Evolutionary conservation across 2,329 filamentous ascomycete genomes (phyloP).

Genomic region (Alternaria burnsii): DNA sequence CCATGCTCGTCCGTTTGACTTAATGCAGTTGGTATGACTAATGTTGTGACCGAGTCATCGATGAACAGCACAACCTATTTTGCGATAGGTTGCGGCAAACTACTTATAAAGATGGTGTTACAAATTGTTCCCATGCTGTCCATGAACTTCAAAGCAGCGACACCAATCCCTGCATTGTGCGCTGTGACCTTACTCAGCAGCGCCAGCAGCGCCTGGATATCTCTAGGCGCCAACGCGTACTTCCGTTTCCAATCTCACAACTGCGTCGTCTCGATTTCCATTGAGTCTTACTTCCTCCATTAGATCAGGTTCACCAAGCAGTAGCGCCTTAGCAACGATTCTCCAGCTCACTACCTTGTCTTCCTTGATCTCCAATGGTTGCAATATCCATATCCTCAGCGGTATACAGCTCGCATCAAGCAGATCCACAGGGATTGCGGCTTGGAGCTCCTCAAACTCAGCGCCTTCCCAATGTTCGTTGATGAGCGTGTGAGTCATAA

Average conservation of each 20-base stretch:
- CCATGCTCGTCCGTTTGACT: background rate
- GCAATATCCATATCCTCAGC: constrained; percentile 21
- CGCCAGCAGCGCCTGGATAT: background rate
- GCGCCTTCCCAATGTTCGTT: constrained; percentile 18
- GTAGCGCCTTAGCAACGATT: constrained; percentile 22
- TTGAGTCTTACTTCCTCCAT: constrained; percentile 4
- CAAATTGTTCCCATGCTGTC: background rate
- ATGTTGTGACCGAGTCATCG: background rate
- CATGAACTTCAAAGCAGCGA: background rate
- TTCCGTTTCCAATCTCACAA: background rate
- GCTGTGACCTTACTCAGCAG: background rate
- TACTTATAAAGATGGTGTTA: background rate
- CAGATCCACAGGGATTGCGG: constrained; percentile 21
- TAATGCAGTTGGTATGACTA: background rate
- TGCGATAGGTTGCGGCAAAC: background rate
- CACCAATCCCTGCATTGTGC: background rate
- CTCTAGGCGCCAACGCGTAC: background rate
- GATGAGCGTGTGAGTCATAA: constrained; percentile 5
- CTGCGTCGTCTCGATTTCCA: constrained; percentile 7
- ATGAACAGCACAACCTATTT: background rate
- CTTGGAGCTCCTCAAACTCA: constrained; percentile 8
- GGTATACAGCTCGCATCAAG: constrained; percentile 17
- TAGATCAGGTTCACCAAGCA: constrained; percentile 27
- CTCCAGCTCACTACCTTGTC: constrained; percentile 11
- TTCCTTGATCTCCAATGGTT: constrained; percentile 5